Evolutionary conservation across 2,329 filamentous ascomycete species (phyloP).

Genomic region (Thelonectria rubi): DNA sequence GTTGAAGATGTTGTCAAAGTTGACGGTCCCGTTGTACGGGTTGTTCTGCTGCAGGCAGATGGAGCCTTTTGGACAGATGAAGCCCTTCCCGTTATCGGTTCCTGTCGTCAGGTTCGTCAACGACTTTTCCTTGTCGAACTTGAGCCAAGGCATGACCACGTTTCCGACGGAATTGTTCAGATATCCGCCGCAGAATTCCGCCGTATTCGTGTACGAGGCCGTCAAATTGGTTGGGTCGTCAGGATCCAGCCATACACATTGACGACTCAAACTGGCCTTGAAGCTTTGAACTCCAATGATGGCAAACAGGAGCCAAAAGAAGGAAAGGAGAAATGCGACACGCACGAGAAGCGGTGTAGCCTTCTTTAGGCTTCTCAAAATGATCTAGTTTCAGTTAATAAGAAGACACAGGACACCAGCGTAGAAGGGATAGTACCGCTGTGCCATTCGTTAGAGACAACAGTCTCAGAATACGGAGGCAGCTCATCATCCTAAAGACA

Average conservation of each 20-base stretch:
- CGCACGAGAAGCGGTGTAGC: conserved; percentile 90
- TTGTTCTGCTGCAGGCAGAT: conserved; percentile 81
- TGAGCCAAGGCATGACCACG: conserved; percentile 72
- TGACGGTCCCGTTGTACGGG: conserved; percentile 86
- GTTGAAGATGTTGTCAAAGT: conserved; percentile 93
- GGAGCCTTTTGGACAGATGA: conserved; percentile 84
- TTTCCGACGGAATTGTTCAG: conserved; percentile 60
- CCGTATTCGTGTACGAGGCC: conserved; percentile 67
- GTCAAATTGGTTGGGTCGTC: conserved; percentile 61
- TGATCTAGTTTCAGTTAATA: conserved; percentile 67
- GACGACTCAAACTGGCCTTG: conserved; percentile 80
- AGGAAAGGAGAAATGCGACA: conserved; percentile 91
- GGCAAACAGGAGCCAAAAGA: conserved; percentile 98
- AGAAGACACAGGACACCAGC: neutral
- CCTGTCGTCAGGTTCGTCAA: conserved; percentile 61
- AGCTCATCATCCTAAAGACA: conserved; percentile 96
- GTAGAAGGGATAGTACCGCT: conserved; percentile 65
- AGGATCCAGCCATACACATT: conserved; percentile 81
- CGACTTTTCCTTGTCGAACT: conserved; percentile 49
- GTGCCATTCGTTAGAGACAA: conserved; percentile 93
- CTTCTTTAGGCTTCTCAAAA: conserved; percentile 93
- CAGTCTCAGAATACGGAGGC: conserved; percentile 90
- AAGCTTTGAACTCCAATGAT: conserved; percentile 98
- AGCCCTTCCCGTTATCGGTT: conserved; percentile 75
- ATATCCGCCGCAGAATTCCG: conserved; percentile 89